Base-by-base conservation (phyloP, 2,329 filamentous ascomycete genomes). In the Fusarium solani-melongenae region DNA sequence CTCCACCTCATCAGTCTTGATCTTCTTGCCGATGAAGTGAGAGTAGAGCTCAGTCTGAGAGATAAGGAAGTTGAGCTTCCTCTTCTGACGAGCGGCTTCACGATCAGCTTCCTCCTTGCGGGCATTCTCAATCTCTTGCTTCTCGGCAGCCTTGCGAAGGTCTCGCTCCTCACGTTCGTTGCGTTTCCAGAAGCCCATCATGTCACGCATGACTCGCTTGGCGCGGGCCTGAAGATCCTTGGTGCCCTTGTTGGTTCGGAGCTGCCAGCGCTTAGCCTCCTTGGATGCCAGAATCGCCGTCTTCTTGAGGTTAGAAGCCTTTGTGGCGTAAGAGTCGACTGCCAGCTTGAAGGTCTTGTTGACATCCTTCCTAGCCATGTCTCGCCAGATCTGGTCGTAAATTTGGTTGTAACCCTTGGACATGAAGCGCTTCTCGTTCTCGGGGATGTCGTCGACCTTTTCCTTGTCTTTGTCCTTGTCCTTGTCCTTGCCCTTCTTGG, bases 171-270 rank as follows among this genome's bases (percentile, higher is more conserved):
- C 96, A 62, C 96, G 93, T 83, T 99, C 96, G 82, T 99, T 99
- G 66, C 96, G 93, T 85, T 98, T 98, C 96, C 96, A 99, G 88
- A 98, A 99, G 66, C 94, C 92, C 90, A 98, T 96, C 96, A 99
- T 99, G 84, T 99, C 96, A 81, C 96, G 92, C 96, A 99, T 99
- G 68, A 96, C 96, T 76, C 96, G 93, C 88, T 99, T 99, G 67
- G 96, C 96, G 56, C 96, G 92, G 46, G 96, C 96, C 81, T 98
- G 96, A 5, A 97, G 93, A 82, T 99, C 96, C 83, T 99, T 99
- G 82, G 94, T 96, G 80, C 95, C 97, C 88, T 99, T 98, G 87
- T 99, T 99, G 62, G 96, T 99, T 46, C 95, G 93, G 69, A 97
- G 90, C 83, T 99, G 97, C 96, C 96, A 99, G 79, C 97, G 90